Percentiles rank a stretch among this genome's conserved stretches.
phyloP scores from a whole-genome alignment of 2,329 filamentous ascomycete species.

The Epichloe elymi region DNA sequence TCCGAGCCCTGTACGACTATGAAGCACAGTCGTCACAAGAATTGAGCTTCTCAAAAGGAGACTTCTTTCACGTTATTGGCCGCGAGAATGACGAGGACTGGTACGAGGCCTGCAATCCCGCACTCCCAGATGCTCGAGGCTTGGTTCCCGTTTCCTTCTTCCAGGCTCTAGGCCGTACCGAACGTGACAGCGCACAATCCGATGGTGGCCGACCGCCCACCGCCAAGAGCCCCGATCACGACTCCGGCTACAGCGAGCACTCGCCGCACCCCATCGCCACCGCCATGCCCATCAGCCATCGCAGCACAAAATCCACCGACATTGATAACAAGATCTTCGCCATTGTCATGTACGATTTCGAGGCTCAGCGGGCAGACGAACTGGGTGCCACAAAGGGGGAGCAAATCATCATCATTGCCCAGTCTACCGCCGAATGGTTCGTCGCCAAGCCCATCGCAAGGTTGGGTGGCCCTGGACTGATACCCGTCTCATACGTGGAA shows the following conservation, averaged over 20 bases:
- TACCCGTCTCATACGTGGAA: constrained; percentile 93
- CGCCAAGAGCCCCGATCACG: constrained; percentile 59
- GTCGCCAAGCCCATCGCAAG: constrained; percentile 97
- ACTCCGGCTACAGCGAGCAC: constrained; percentile 61
- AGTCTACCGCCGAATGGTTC: constrained; percentile 98
- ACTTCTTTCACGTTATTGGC: constrained; percentile 96
- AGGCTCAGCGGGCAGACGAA: constrained; percentile 89
- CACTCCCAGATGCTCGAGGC: constrained; percentile 72
- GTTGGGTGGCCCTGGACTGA: constrained; percentile 86
- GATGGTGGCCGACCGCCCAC: constrained; percentile 36
- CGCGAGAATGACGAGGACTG: constrained; percentile 89
- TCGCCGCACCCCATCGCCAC: constrained; percentile 16
- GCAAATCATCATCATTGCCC: constrained; percentile 94
- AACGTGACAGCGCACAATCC: constrained; percentile 72
- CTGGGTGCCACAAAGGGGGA: constrained; percentile 90
- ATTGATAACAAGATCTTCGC: constrained; percentile 86
- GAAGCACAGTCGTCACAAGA: constrained; percentile 63
- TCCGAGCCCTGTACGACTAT: constrained; percentile 92
- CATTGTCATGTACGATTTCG: constrained; percentile 93
- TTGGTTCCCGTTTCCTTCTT: constrained; percentile 92
- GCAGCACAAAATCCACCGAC: constrained; percentile 38
- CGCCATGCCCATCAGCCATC: constrained; percentile 17
- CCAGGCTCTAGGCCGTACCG: constrained; percentile 80
- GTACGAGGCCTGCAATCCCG: constrained; percentile 97
- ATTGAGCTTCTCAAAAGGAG: constrained; percentile 83